phyloP scores from a whole-genome alignment of 768 basidiomycete species.

The Lactarius hengduanensis region DNA sequence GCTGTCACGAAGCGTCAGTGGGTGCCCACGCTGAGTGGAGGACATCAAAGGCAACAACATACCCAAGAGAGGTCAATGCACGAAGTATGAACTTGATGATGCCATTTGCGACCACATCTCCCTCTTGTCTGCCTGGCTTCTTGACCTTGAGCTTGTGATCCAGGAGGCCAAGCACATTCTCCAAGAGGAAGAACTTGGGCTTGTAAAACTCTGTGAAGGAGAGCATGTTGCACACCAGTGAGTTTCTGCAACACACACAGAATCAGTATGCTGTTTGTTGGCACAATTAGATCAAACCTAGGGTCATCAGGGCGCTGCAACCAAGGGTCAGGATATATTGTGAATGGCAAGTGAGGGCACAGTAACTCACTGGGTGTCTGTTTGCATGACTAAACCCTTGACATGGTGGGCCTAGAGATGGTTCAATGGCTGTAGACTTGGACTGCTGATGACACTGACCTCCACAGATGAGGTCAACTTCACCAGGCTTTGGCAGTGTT shows the following conservation, averaged over 20 bases:
- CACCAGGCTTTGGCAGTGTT: conserved; percentile 54
- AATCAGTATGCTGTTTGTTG: neutral
- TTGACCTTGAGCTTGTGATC: conserved; percentile 47
- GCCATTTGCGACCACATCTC: conserved; percentile 47
- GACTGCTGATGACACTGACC: conserved; percentile 42
- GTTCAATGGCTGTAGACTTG: neutral
- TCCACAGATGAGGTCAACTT: conserved; percentile 72
- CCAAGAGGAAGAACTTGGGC: conserved; percentile 63
- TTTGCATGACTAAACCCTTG: conserved; percentile 71
- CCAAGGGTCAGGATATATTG: conserved; percentile 1
- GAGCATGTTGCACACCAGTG: conserved; percentile 67
- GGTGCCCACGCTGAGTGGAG: neutral
- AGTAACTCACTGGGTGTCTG: conserved; percentile 48
- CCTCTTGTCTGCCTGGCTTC: conserved; percentile 35
- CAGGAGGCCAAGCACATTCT: conserved; percentile 69
- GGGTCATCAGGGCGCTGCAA: conserved; percentile 57
- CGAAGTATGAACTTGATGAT: conserved; percentile 67
- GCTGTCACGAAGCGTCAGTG: conserved; percentile 33
- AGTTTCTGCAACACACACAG: conserved; percentile 43
- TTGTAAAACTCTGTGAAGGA: conserved; percentile 64
- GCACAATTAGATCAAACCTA: conserved; percentile 39
- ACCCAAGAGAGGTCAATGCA: conserved; percentile 63
- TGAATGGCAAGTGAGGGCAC: neutral
- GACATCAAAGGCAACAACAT: conserved; percentile 29
- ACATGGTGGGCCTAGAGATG: conserved; percentile 63